These are phyloP conservation scores for Erythrobasidium hasegawianum DNA, from an alignment of 1,284 basidiomycete genomes.

Conservation along the genomic window DNA sequence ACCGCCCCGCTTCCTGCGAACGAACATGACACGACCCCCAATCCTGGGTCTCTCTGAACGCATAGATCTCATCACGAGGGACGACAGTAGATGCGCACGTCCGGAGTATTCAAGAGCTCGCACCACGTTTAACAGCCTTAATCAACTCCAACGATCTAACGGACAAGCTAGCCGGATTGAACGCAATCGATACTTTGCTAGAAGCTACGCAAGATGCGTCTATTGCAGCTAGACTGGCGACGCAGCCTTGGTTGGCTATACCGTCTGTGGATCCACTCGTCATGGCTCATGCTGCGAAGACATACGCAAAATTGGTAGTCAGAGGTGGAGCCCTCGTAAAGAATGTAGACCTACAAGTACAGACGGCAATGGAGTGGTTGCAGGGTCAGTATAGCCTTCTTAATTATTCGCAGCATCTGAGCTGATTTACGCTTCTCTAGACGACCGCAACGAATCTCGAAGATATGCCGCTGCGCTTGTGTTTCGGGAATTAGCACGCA, in stretches of 20 bases:
- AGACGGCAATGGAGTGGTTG: slow-evolving; percentile 47
- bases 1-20: too few relatives aligned
- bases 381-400: slow-evolving; percentile 39
- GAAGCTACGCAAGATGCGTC: slow-evolving; percentile 43
- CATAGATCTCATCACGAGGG: slow-evolving; percentile 23
- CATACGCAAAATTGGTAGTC: slow-evolving; percentile 46
- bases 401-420: background rate
- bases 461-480: slow-evolving; percentile 82
- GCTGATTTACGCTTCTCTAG: slow-evolving; percentile 12
- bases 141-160: slow-evolving; percentile 43
- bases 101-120: slow-evolving; percentile 30
- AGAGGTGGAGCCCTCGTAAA: slow-evolving; percentile 46
- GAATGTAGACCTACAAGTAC: slow-evolving; percentile 46
- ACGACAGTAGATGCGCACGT: slow-evolving; percentile 34
- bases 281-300: slow-evolving; percentile 47
- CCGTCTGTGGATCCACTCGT: slow-evolving; percentile 47
- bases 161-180: slow-evolving; percentile 45
- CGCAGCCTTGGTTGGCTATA: slow-evolving; percentile 46
- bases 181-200: slow-evolving; percentile 45
- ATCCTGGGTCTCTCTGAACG: too few relatives aligned
- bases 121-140: slow-evolving; percentile 26
- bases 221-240: slow-evolving; percentile 45
- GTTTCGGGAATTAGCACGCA: slow-evolving; percentile 80
- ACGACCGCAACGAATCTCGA: slow-evolving; percentile 57
- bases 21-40: too few relatives aligned